Evolutionary conservation across 2,329 filamentous ascomycete genomes (phyloP), one percentile per base, ranked within the genome.

Genomic region (Xylariomycetidae sp.): DNA sequence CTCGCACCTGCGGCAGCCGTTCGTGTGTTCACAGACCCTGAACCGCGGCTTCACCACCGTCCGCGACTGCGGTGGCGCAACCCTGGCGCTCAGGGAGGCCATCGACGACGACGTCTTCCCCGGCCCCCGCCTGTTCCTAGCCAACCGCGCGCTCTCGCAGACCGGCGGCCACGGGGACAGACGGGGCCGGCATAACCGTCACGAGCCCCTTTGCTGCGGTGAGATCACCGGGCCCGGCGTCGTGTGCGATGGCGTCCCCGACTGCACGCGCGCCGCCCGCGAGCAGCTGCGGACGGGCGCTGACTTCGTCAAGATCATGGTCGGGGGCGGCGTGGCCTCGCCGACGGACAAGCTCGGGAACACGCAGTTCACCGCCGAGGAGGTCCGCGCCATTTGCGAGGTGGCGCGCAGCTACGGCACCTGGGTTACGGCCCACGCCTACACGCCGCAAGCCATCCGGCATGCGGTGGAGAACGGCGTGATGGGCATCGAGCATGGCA

Each of bases 281-380:
- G 72, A 76, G 32, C 67, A 78, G 48, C 50, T 80, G 0, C 60
- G 74, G 3, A 60, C 56, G 7, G 75, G 75, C 2, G 69, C 72
- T 1, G 71, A 79, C 46, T 78, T 79, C 43, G 66, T 80, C 52
- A 79, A 79, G 52, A 73, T 80, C 40, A 78, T 78, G 72, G 61
- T 61, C 1, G 65, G 65, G 5, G 74, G 76, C 2, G 75, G 76
- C 7, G 73, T 79, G 2, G 64, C 68, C 0, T 70, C 64, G 9
- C 71, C 72, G 0, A 75, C 71, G 0, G 75, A 79, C 46, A 57
- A 56, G 24, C 56, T 79, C 9, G 63, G 68, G 6, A 63, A 68
- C 44, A 53, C 70, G 10, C 75, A 79, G 48, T 79, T 78, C 52
- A 72, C 72, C 0, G 56, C 63, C 0, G 68, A 65, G 22, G 76